Percentiles rank a stretch among this genome's conserved stretches.
phyloP scores from a whole-genome alignment of 768 basidiomycete species.

The Tylopilus felleus region DNA sequence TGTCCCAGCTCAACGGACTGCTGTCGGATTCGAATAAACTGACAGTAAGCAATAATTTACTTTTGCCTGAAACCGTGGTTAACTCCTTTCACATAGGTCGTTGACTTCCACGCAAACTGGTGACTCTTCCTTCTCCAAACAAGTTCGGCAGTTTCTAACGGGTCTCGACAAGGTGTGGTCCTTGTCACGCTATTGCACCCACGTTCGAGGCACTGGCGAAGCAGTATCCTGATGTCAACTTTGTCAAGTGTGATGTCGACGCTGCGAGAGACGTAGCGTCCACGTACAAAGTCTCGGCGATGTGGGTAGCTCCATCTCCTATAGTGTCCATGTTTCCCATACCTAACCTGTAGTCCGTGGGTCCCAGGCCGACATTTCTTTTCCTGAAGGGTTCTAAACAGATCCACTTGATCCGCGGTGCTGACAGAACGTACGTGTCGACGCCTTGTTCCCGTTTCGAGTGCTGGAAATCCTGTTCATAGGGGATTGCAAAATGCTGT shows the following conservation, averaged over 20 bases:
- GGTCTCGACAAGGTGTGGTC: constrained; percentile 63
- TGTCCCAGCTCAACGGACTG: constrained; percentile 59
- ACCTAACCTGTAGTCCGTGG: neutral
- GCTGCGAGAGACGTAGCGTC: constrained; percentile 64
- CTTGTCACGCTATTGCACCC: constrained; percentile 82
- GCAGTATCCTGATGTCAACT: constrained; percentile 68
- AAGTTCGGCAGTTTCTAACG: constrained; percentile 6
- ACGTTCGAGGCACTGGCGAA: constrained; percentile 66
- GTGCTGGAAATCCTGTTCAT: constrained; percentile 1
- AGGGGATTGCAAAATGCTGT: constrained; percentile 65
- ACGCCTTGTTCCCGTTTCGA: neutral
- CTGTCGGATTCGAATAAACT: constrained; percentile 61
- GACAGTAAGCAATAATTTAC: constrained; percentile 41
- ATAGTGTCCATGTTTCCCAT: neutral
- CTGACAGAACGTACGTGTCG: constrained; percentile 54
- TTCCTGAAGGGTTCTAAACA: constrained; percentile 67
- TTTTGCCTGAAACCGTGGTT: neutral
- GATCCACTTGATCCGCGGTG: constrained; percentile 72
- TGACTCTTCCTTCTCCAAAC: constrained; percentile 29
- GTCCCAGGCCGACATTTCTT: constrained; percentile 74
- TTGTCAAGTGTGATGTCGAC: constrained; percentile 83
- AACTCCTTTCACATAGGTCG: constrained; percentile 48
- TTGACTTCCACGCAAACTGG: constrained; percentile 88
- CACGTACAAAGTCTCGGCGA: constrained; percentile 63
- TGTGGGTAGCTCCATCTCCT: constrained; percentile 43